Base-by-base conservation (phyloP, 345 rosid species). In the Eutrema heterophyllum region DNA sequence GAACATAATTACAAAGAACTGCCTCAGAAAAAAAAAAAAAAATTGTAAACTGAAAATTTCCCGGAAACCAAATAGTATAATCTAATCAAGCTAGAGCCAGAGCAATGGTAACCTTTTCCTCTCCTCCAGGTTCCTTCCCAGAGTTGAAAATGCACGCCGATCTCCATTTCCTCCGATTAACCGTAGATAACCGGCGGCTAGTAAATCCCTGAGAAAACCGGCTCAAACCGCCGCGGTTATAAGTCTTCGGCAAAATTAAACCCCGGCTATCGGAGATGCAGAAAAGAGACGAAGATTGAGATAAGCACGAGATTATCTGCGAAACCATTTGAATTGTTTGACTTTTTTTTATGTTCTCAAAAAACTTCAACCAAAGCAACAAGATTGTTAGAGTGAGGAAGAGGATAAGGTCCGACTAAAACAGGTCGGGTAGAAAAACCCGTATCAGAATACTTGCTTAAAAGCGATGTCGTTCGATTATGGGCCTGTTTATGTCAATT, bases 101-200 rank as follows among this genome's bases (percentile, higher is more conserved):
- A 45, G 24, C 30, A 52, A 15, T 0, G 3, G 7, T 39, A n/a
- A 60, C 75, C 70, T 76, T 70, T 57, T 36, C 75, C 44, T 78
- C 78, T 80, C 65, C 74, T 36, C 82, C 71, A 24, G 90, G 40
- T 24, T 87, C 84, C 1, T 93, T 84, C 38, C 85, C 83, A 2
- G 89, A 82, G 45, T 75, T 87, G 70, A 61, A 83, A 78, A 82
- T 84, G 70, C 84, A 70, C 29, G 74, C 64, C 2, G 82, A 51
- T 49, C 77, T 63, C 60, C 63, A 68, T 49, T 70, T 76, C 70
- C 43, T 59, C 43, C 70, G 56, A 21, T 74, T 11, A 81, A 73
- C 48, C 9, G 44, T 39, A 65, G 14, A 9, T 41, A 45, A 77
- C 29, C 64, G 69, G 53, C 65, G 78, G 15, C 11, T 53, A n/a